These are phyloP conservation scores for Sugiyamaella novakii DNA, from an alignment of 1,139 yeast species.

Conservation along the genomic window DNA sequence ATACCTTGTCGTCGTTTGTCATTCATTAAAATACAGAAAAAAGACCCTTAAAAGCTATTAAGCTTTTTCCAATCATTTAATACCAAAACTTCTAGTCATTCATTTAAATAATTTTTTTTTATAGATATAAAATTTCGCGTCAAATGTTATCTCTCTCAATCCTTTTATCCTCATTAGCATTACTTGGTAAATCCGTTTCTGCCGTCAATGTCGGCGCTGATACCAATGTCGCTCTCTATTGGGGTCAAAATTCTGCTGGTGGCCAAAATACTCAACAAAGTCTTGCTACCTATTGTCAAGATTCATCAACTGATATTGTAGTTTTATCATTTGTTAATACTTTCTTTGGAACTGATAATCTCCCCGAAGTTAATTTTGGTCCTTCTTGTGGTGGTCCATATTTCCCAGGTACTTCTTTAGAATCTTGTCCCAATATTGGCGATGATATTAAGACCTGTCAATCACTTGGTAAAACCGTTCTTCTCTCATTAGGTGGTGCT, in stretches of 20 bases:
- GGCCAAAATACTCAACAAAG: constrained; percentile 51
- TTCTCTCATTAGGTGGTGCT: constrained; percentile 85
- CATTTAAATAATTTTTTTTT: not conserved
- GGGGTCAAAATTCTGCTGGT: constrained; percentile 86
- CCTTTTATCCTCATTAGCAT: constrained; percentile 11
- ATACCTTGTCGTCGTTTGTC: too few relatives aligned
- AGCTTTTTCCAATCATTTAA: constrained; percentile 5
- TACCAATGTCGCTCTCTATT: constrained; percentile 69
- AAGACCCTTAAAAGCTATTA: not conserved
- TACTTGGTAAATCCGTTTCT: constrained; percentile 16
- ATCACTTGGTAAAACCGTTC: constrained; percentile 64
- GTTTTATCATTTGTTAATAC: constrained; percentile 67
- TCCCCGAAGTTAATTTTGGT: constrained; percentile 62
- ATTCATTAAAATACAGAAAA: not conserved
- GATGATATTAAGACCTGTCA: constrained; percentile 76
- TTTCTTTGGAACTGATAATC: constrained; percentile 51
- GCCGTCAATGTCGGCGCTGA: constrained; percentile 25
- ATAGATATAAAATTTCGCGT: too few relatives aligned
- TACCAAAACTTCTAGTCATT: constrained; percentile 1
- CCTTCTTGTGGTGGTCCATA: constrained; percentile 55
- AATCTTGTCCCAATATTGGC: constrained; percentile 61
- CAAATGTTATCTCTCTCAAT: not conserved
- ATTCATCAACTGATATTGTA: constrained; percentile 70
- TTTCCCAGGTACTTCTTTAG: constrained; percentile 53
- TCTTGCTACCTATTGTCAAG: constrained; percentile 67